Conservation (phyloP, 345 rosid species). For the Camelina sativa region DNA sequence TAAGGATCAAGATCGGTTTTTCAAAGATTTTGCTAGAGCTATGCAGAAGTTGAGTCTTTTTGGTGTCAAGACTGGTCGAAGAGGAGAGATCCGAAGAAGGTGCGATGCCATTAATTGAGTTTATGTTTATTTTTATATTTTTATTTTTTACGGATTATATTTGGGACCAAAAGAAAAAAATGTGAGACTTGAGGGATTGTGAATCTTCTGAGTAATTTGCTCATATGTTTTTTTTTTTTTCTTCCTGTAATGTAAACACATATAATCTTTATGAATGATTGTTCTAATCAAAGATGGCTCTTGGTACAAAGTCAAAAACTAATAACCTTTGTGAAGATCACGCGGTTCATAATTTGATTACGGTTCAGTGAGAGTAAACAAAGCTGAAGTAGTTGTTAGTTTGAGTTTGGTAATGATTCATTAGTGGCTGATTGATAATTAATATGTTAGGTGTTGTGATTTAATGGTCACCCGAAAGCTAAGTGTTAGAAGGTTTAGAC, state of each 20-base stretch:
- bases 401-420: conserved; percentile 32
- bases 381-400: conserved; percentile 1
- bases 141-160: conserved; percentile 13
- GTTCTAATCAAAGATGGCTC: neutral
- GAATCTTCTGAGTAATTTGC: conserved; percentile 27
- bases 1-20: conserved; percentile 62
- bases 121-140: neutral
- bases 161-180: neutral
- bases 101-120: conserved; percentile 80
- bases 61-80: conserved; percentile 77
- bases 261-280: conserved; percentile 2
- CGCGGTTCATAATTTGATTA: neutral
- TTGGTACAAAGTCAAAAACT: neutral
- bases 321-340: neutral
- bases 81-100: conserved; percentile 90
- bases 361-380: conserved; percentile 6
- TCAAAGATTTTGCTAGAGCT: conserved; percentile 69
- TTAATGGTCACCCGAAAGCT: neutral
- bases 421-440: conserved; percentile 9
- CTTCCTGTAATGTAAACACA: conserved; percentile 31
- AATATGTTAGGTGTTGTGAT: neutral
- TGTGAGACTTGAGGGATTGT: conserved; percentile 27
- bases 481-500: neutral
- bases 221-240: neutral
- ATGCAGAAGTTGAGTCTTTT: conserved; percentile 82